A percentile compares a stretch with the other conserved stretches of the same genome.
phyloP scores from a whole-genome alignment of 2,329 filamentous ascomycete genomes.

The Elsinoe batatas region DNA sequence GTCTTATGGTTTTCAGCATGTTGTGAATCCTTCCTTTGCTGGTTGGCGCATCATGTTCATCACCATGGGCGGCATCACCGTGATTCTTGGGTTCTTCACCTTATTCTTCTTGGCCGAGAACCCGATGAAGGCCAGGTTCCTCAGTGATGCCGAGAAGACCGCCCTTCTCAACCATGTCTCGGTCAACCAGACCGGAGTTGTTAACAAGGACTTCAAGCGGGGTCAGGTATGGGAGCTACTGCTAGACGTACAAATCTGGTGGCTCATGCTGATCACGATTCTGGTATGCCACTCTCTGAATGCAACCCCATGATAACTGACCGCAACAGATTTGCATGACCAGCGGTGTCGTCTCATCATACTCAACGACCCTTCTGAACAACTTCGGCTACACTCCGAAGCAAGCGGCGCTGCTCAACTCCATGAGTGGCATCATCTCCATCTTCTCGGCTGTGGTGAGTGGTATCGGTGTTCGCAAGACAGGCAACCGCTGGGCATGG shows the following conservation, averaged over 20 bases:
- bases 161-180: slow-evolving; percentile 38
- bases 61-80: slow-evolving; percentile 18
- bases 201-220: slow-evolving; percentile 38
- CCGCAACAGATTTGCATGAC: slow-evolving; percentile 41
- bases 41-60: slow-evolving; percentile 21
- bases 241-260: slow-evolving; percentile 49
- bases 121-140: slow-evolving; percentile 61
- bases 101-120: slow-evolving; percentile 35
- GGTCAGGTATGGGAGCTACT: slow-evolving; percentile 48
- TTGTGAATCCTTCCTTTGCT: slow-evolving; percentile 16
- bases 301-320: too few species aligned
- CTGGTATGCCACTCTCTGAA: slow-evolving; percentile 3
- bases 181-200: slow-evolving; percentile 35
- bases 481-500: slow-evolving; percentile 43
- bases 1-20: slow-evolving; percentile 40
- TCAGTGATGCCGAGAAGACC: slow-evolving; percentile 44
- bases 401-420: slow-evolving; percentile 44
- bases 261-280: slow-evolving; percentile 28
- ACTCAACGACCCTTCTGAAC: slow-evolving; percentile 40
- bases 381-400: slow-evolving; percentile 29
- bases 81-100: slow-evolving; percentile 15
- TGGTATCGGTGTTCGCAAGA: slow-evolving; percentile 37
- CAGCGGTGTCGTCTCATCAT: slow-evolving; percentile 45
- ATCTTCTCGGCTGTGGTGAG: slow-evolving; percentile 44
- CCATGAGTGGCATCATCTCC: slow-evolving; percentile 43